These are phyloP conservation scores for Pyronema domesticum DNA, from an alignment of 495 filamentous ascomycete genomes.

Conservation along the genomic window DNA sequence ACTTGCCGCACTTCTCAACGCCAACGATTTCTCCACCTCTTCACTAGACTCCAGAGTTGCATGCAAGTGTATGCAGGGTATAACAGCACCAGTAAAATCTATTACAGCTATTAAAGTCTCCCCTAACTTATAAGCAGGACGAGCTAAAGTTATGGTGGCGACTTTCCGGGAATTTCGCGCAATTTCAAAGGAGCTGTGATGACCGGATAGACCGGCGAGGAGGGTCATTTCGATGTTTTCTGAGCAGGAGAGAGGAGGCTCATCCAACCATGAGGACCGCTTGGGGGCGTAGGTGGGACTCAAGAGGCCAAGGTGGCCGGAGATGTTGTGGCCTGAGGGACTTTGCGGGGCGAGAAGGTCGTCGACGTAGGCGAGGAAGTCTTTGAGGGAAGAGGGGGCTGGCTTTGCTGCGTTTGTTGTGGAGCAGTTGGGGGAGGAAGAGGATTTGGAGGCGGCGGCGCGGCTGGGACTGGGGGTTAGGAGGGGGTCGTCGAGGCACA, in stretches of 20 bases:
- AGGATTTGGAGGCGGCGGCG: constrained; percentile 2
- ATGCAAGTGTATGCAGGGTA: constrained; percentile 65
- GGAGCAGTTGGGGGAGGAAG: no score
- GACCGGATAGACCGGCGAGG: constrained; percentile 50
- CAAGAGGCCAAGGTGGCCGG: constrained; percentile 39
- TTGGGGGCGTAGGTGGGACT: constrained; percentile 42
- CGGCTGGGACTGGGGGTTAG: neutral
- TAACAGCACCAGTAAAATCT: constrained; percentile 55
- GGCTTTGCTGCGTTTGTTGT: no score
- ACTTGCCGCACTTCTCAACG: constrained; percentile 66
- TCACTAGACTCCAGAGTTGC: constrained; percentile 63
- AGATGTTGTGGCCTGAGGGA: constrained; percentile 33
- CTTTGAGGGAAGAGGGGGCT: constrained; percentile 30
- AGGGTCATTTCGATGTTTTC: constrained; percentile 86
- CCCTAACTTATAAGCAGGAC: constrained; percentile 81
- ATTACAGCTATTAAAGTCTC: constrained; percentile 67
- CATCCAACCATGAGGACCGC: constrained; percentile 34
- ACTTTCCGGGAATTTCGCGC: constrained; percentile 72
- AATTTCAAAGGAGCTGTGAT: constrained; percentile 68
- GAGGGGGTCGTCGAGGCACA: constrained; percentile 29
- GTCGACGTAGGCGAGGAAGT: constrained; percentile 64
- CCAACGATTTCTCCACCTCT: constrained; percentile 55
- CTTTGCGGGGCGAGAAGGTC: constrained; percentile 45
- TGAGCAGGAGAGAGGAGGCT: constrained; percentile 37
- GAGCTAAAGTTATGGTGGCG: constrained; percentile 68